Percentiles rank a stretch among this genome's conserved stretches.
These are phyloP conservation scores for Ceratobasidium sp. DNA, from an alignment of 1,284 basidiomycete genomes.

Conservation along the genomic window DNA sequence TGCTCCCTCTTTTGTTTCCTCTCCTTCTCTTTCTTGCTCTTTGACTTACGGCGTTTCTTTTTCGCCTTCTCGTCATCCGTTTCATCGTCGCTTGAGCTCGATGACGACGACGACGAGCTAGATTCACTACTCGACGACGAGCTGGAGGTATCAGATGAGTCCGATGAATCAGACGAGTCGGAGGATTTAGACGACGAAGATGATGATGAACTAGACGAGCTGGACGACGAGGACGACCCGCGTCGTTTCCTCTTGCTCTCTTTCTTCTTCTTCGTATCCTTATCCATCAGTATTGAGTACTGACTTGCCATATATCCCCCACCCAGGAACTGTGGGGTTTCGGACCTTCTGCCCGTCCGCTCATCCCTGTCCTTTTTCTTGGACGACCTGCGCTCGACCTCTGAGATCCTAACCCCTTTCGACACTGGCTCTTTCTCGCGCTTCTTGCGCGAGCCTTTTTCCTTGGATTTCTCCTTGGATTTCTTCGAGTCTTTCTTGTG, in stretches of 20 bases:
- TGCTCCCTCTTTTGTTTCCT: not conserved
- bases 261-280: not conserved
- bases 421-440: not conserved
- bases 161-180: not conserved
- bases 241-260: not conserved
- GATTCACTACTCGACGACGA: not conserved
- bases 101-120: not conserved
- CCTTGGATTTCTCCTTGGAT: not conserved
- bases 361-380: not conserved
- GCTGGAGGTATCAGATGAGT: not conserved
- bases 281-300: not conserved
- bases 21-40: not conserved
- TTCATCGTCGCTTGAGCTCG: not conserved
- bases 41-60: not conserved
- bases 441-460: not conserved
- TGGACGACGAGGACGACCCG: not conserved
- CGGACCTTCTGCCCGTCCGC: not conserved
- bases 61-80: not conserved
- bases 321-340: not conserved
- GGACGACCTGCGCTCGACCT: not conserved
- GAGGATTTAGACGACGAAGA: not conserved
- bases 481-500: not conserved
- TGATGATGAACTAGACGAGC: not conserved
- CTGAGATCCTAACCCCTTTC: not conserved
- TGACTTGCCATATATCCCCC: not conserved